Evolutionary conservation across 164 flowering plant genomes (phyloP), one percentile per base, ranked within the genome.

Genomic region (Piper longum): DNA sequence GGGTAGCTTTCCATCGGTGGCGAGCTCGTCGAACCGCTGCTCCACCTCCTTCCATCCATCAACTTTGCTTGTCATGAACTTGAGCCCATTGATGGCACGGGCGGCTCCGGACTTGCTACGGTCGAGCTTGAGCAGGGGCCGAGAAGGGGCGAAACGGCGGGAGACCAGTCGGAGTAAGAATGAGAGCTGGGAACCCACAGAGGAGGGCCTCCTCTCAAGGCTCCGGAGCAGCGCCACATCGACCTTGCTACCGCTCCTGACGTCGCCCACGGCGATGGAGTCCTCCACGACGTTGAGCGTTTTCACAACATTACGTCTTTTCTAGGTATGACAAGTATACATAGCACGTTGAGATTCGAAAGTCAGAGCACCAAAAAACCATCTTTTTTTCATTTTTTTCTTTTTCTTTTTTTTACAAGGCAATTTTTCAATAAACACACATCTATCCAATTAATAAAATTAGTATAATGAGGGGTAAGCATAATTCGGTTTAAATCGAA

Each of bases 51-150:
- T 11, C 98, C 98, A 90, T 5, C 88, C 89, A n/a, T 80, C 78
- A 26, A 80, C 91, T 2, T 81, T 76, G 66, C 84, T 83, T 71
- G 79, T 74, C 58, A 93, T 85, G 76, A 93, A 93, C 82, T 88
- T 85, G 64, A 93, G 86, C 11, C 98, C 92, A 54, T 74, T 77
- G 62, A 93, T 68, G 16, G 97, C 98, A 11, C 80, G 85, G n/a
- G 85, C 78, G 4, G 92, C 89, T 1, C 85, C 96, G 0, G 98
- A 88, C 60, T 83, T 86, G 16, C 68, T 82, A 62, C 97, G 65
- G 56, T 90, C 97, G 58, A 79, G 71, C 7, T 76, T 71, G 13
- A 66, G 51, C 0, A 56, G 7, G 0, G 80, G 66, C n/a, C 77
- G 69, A 5, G 72, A 39, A 8, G 87, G 78, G 13, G 85, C 78